Percentiles rank a stretch among this genome's conserved stretches.
These are phyloP conservation scores for Annona squamosa DNA, from an alignment of 164 flowering plant species.

Conservation along the genomic window DNA sequence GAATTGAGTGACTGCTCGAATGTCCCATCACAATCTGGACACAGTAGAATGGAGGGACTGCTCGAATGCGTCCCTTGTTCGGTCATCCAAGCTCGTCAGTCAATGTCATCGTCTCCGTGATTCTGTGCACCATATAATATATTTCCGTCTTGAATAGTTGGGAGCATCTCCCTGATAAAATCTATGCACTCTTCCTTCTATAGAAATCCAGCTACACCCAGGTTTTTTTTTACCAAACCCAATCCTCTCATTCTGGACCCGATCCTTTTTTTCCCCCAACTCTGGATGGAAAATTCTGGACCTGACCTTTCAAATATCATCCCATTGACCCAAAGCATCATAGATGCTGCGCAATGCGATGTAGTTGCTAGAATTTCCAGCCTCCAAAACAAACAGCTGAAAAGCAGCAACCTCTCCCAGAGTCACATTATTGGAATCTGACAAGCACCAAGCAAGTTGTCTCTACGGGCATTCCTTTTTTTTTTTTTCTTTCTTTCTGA, in stretches of 20 bases:
- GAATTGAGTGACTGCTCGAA: background rate
- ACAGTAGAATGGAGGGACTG: no score
- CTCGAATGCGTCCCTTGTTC: background rate
- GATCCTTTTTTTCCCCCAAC: no score
- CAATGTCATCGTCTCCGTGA: constrained; percentile 12
- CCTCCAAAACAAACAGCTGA: constrained; percentile 48
- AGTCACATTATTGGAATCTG: constrained; percentile 38
- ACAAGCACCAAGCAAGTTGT: constrained; percentile 43
- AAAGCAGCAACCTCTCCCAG: constrained; percentile 52
- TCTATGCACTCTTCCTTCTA: constrained; percentile 24
- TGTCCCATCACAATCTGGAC: background rate
- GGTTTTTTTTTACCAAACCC: constrained; percentile 36
- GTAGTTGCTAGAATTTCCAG: constrained; percentile 49
- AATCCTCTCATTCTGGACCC: constrained; percentile 32
- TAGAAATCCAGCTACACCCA: constrained; percentile 47
- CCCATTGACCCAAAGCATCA: constrained; percentile 32
- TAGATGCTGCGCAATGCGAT: constrained; percentile 48
- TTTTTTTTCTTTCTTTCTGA: constrained; percentile 39
- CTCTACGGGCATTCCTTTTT: constrained; percentile 22
- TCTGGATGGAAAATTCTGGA: background rate
- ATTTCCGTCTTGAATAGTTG: constrained; percentile 17
- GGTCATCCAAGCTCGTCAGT: constrained; percentile 10
- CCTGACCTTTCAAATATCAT: constrained; percentile 28
- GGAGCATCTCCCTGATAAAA: constrained; percentile 42
- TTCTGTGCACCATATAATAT: constrained; percentile 21